Base-by-base conservation (phyloP, 352 stramenopile species). In the Globisporangium cystogenes region DNA sequence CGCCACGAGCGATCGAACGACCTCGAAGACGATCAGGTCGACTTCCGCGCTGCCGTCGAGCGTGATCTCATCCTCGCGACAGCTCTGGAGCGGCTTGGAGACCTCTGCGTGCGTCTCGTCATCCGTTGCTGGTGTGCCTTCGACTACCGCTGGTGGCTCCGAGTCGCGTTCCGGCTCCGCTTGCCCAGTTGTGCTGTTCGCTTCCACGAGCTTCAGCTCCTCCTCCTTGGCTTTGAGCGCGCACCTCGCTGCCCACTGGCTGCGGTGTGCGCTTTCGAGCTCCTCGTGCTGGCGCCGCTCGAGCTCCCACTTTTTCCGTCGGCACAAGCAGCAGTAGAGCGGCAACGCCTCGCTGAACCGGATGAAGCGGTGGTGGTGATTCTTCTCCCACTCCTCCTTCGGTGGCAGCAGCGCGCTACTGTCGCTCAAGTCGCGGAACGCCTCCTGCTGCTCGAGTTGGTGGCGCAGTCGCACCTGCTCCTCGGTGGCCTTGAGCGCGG, bases 331-430 rank as follows among this genome's bases (percentile, higher is more conserved):
- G 53, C 79, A 90, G 54, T 75, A 87, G 4, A 77, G 12, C 0
- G 68, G 67, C 3, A 73, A 16, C 47, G 23, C 39, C 3, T 55
- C 23, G 0, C 53, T 23, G 29, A 76, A 60, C 4, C 64, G 69
- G 47, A 90, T 85, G 15, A 73, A 73, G 23, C 76, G 74, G 53
- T 90, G 79, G 2, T 87, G 79, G 31, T 90, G 76, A 11, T 85
- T 70, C 42, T 76, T 84, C 55, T 86, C 72, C 79, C 79, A 90
- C 35, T 81, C 61, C 46, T 87, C 72, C 48, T 74, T 85, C 0
- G 55, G 26, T 10, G 58, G 48, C n/a, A 79, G 46, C 1, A 44
- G 66, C 45, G 39, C 29, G n/a, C 6, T 11, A 12, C 7, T 14
- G 3, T 15, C n/a, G n/a, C 10, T 31, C 4, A 16, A 23, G 23